These are phyloP conservation scores for Xanthoconium stramineum DNA, from an alignment of 768 basidiomycete genomes.

Conservation along the genomic window DNA sequence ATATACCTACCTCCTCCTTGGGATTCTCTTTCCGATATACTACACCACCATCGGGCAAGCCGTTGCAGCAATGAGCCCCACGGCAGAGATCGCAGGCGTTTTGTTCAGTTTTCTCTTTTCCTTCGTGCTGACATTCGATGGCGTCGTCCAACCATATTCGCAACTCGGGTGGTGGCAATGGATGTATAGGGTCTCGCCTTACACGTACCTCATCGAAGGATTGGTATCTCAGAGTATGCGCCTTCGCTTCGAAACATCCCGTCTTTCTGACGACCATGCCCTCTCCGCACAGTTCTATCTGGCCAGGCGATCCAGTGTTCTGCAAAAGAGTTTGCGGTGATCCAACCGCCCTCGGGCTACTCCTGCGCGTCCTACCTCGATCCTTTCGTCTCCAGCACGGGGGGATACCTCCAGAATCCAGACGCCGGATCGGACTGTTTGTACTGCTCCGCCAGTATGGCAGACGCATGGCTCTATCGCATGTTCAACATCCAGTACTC, in stretches of 20 bases:
- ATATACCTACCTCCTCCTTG: conserved; percentile 56
- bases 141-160: conserved; percentile 63
- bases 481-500: conserved; percentile 61
- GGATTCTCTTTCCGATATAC: conserved; percentile 54
- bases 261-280: not conserved
- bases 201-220: conserved; percentile 54
- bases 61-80: conserved; percentile 59
- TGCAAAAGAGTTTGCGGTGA: conserved; percentile 53
- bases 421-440: conserved; percentile 37
- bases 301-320: conserved; percentile 52
- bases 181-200: conserved; percentile 61
- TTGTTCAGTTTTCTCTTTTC: conserved; percentile 58
- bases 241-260: no score
- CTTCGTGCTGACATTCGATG: conserved; percentile 65
- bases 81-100: conserved; percentile 56
- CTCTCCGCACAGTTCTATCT: conserved; percentile 40
- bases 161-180: conserved; percentile 68
- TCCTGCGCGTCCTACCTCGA: conserved; percentile 47
- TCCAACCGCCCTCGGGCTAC: conserved; percentile 45
- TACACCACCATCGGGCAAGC: conserved; percentile 62
- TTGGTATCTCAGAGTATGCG: conserved; percentile 44
- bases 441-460: conserved; percentile 56
- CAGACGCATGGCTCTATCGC: conserved; percentile 46
- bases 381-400: conserved; percentile 37
- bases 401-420: conserved; percentile 49